phyloP scores from a whole-genome alignment of 2,329 filamentous ascomycete genomes.

The Pestalotiopsis sp. region DNA sequence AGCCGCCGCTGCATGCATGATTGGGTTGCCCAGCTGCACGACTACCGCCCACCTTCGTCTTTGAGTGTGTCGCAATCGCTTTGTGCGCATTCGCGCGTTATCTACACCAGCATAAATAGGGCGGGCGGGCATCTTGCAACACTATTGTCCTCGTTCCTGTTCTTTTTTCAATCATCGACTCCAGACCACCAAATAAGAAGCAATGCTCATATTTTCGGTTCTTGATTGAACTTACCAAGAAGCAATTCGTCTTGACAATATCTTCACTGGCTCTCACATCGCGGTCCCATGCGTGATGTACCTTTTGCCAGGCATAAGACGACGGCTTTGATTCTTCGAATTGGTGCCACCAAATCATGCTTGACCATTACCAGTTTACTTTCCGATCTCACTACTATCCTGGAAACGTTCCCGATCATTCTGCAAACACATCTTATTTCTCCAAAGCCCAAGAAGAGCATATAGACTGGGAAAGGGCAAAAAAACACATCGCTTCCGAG shows the following conservation, averaged over 20 bases:
- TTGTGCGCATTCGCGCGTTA: conserved; percentile 6
- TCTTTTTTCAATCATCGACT: too few species aligned
- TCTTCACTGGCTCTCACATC: background rate
- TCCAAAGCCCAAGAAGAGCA: background rate
- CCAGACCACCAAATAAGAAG: background rate
- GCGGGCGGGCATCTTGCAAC: background rate
- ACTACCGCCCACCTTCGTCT: background rate
- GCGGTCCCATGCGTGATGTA: conserved; percentile 5
- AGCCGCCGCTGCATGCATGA: conserved; percentile 12
- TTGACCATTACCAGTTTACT: background rate
- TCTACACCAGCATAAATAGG: background rate
- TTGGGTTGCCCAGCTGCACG: conserved; percentile 3
- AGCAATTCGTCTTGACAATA: conserved; percentile 3
- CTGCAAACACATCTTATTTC: too few species aligned
- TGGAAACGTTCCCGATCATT: background rate
- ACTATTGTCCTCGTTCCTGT: background rate
- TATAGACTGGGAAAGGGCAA: background rate
- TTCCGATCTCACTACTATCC: background rate
- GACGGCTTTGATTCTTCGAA: background rate
- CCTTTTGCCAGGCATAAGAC: conserved; percentile 1
- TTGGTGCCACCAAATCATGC: background rate
- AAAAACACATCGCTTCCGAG: background rate
- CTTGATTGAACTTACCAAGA: background rate
- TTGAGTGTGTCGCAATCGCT: conserved; percentile 2
- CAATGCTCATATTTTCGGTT: conserved; percentile 1